Evolutionary conservation across 2,329 filamentous ascomycete species (phyloP).

Genomic region (Fusarium kyushuense): DNA sequence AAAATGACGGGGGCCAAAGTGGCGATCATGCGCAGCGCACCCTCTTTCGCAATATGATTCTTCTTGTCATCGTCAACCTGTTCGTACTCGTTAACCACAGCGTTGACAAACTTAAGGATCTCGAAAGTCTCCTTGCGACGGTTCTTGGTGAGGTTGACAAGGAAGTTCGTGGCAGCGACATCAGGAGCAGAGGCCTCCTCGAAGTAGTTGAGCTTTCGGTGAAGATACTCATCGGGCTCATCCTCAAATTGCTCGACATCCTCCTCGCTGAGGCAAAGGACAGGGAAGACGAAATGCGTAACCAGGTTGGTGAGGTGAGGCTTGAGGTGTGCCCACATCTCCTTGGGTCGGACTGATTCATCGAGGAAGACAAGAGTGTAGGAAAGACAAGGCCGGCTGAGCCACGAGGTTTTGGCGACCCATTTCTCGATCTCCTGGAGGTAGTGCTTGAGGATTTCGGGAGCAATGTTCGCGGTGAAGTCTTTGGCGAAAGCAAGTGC

Average conservation of each 20-base stretch:
- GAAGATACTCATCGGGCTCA: conserved; percentile 95
- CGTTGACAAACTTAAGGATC: conserved; percentile 94
- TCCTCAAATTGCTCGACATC: conserved; percentile 94
- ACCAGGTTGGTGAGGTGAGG: conserved; percentile 93
- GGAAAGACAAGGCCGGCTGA: conserved; percentile 92
- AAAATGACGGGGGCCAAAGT: conserved; percentile 93
- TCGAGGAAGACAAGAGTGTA: conserved; percentile 96
- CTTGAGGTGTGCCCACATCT: conserved; percentile 95
- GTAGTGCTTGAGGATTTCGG: conserved; percentile 96
- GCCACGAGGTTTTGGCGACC: conserved; percentile 93
- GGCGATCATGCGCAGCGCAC: conserved; percentile 95
- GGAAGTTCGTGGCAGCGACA: conserved; percentile 95
- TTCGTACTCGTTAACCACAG: conserved; percentile 94
- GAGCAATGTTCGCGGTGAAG: conserved; percentile 91
- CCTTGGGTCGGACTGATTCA: conserved; percentile 96
- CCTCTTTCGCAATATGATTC: conserved; percentile 95
- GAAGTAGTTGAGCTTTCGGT: conserved; percentile 97
- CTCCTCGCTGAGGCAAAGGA: conserved; percentile 91
- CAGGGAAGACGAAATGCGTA: conserved; percentile 94
- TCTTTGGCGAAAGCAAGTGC: conserved; percentile 87
- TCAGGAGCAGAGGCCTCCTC: conserved; percentile 97
- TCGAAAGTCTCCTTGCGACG: conserved; percentile 96
- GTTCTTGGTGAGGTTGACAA: conserved; percentile 93
- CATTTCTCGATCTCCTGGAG: conserved; percentile 96
- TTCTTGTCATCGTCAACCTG: conserved; percentile 86